Conservation (phyloP, 495 filamentous ascomycete species). For the Pseudomonodictys pantanalensis region DNA sequence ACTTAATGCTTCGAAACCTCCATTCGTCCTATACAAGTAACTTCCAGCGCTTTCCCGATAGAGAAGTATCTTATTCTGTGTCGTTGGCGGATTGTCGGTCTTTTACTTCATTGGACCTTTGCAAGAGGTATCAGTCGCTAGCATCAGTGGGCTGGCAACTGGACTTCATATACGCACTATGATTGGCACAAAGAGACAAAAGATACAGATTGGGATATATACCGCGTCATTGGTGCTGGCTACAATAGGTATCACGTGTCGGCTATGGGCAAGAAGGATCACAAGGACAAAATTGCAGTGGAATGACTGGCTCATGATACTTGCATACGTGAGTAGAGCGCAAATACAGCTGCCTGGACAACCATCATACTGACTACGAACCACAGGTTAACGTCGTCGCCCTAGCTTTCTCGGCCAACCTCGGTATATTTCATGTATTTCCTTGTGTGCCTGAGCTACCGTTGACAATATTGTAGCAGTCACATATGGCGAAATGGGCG, state of each 20-base stretch:
- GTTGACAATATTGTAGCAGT: background rate
- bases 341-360: background rate
- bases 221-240: background rate
- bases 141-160: too few species aligned
- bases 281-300: background rate
- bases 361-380: background rate
- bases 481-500: background rate
- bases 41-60: too few species aligned
- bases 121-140: too few species aligned
- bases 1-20: too few species aligned
- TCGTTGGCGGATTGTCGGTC: too few species aligned
- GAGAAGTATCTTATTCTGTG: too few species aligned
- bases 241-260: background rate
- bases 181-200: background rate
- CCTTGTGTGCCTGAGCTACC: background rate
- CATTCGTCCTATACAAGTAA: too few species aligned
- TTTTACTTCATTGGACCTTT: too few species aligned
- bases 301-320: slow-evolving; percentile 6
- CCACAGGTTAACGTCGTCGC: background rate
- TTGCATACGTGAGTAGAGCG: background rate
- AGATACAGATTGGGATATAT: background rate
- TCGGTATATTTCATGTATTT: background rate
- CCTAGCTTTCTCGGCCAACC: background rate
- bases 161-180: background rate
- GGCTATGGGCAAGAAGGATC: background rate